These are phyloP conservation scores for Plenodomus biglobosus DNA, from an alignment of 2,329 filamentous ascomycete genomes.

Conservation along the genomic window DNA sequence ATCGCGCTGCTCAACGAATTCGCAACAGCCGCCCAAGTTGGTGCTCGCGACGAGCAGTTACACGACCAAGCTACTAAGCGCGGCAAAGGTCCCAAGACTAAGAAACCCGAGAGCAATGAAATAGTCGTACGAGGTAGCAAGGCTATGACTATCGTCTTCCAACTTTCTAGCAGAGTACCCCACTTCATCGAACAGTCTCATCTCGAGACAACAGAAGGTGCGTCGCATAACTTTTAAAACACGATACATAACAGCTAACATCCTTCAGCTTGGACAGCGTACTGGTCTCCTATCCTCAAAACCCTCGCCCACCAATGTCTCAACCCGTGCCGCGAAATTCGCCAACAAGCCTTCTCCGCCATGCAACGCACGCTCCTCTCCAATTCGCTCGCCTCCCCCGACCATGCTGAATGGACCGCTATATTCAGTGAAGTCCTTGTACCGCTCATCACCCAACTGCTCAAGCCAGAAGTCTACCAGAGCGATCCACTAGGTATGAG, in stretches of 20 bases:
- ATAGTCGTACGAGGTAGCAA: slow-evolving; percentile 76
- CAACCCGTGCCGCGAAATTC: slow-evolving; percentile 90
- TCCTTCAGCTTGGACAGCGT: slow-evolving; percentile 82
- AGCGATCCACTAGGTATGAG: slow-evolving; percentile 91
- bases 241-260: background rate
- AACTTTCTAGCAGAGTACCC: slow-evolving; percentile 78
- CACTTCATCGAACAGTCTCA: slow-evolving; percentile 90
- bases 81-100: slow-evolving; percentile 54
- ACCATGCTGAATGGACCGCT: slow-evolving; percentile 89
- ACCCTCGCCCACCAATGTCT: slow-evolving; percentile 87
- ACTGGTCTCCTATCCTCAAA: slow-evolving; percentile 94
- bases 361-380: slow-evolving; percentile 85
- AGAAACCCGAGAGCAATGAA: slow-evolving; percentile 65
- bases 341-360: slow-evolving; percentile 82
- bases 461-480: slow-evolving; percentile 94
- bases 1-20: slow-evolving; percentile 86
- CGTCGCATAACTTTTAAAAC: slow-evolving; percentile 13
- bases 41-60: slow-evolving; percentile 69
- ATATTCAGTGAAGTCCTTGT: slow-evolving; percentile 95
- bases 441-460: slow-evolving; percentile 78
- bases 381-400: slow-evolving; percentile 76
- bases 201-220: slow-evolving; percentile 81
- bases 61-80: slow-evolving; percentile 58
- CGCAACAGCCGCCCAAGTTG: slow-evolving; percentile 76
- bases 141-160: slow-evolving; percentile 78